Evolutionary conservation across 495 filamentous ascomycete genomes (phyloP), one percentile per base, ranked within the genome.

Genomic region (Oidiodendron maius): DNA sequence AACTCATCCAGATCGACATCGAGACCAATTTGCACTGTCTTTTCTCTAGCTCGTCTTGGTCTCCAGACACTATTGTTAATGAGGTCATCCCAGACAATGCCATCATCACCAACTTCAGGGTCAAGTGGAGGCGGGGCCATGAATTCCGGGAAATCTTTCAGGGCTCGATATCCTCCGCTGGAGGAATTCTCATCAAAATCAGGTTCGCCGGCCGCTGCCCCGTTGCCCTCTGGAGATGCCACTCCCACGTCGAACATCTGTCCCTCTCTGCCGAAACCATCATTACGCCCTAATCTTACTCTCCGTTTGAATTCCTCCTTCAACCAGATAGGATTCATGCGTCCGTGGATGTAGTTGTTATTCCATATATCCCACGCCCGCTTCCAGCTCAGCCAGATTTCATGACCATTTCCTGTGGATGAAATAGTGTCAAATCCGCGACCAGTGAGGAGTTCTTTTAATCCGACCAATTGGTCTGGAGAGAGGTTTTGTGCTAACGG

Each of bases 331-430:
- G 17, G 23, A 46, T 56, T 40, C 15, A 48, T 50, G 5, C 57
- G 36, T 8, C 57, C 57, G 21, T 50, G 36, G 22, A 60, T 51
- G 32, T 56, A 60, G 37, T 48, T 39, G 26, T 48, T 48, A 38
- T 60, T 56, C 49, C 53, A 56, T 9, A 60, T 8, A 51, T 60
- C 57, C 40, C 37, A 60, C 21, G 57, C 57, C 2, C 57, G 40
- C 34, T 60, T 60, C 57, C 57, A 60, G 15, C 28, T 36, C 26
- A 20, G 16, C 52, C 52, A 60, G 1, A 60, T 32, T 25, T 60
- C 52, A 13, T 36, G 32, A 8, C 57, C 57, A n/a, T 54, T 42
- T 3, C 32, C 46, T 39, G n/a, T 3, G 18, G 12, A 9, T 11
- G 12, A n/a, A n/a, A n/a, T n/a, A n/a, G n/a, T n/a, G n/a, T n/a